Evolutionary conservation across 768 basidiomycete species (phyloP), one percentile per base, ranked within the genome.

Genomic region (Amanita exitialis): DNA sequence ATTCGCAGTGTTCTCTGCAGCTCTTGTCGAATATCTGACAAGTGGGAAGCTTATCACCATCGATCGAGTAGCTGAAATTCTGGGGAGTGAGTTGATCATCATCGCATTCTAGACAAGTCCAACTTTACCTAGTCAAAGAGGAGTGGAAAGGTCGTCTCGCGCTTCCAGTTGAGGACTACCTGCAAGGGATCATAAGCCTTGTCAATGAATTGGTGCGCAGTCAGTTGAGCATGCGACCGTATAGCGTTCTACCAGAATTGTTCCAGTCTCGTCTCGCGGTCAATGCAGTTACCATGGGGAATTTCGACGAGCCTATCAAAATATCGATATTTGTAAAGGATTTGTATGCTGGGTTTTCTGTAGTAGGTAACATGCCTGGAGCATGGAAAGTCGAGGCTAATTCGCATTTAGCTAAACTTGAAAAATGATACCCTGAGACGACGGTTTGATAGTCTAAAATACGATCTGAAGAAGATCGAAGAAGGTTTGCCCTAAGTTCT

Each of bases 391-490:
- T 43, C 37, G 25, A 23, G 15, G 30, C 13, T 53, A 4, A 52
- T 25, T 51, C 44, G 37, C 28, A 42, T 34, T 15, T 55, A 88
- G 88, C 71, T 91, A 12, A 91, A 90, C 59, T 69, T 91, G 16
- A 90, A 90, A 61, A 90, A 90, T 52, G 89, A 90, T 58, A 60
- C 70, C 0, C 67, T 91, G 15, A 80, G 88, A 3, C 76, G 86
- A 53, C 69, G 87, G 48, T 91, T 86, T 60, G 88, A 90, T 60
- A 79, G 84, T 55, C 69, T 90, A 30, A 90, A 91, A 60, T 91
- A 90, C 55, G 89, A 90, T 61, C 77, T 91, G 54, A 90, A 90
- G 64, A 90, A 89, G 59, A 85, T 91, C 15, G 88, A 90, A 68
- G 89, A 90, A 81, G 88, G 89, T 78, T 23, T 44, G 51, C 44